Percentiles rank a stretch among this genome's conserved stretches.
phyloP scores from a whole-genome alignment of 768 basidiomycete genomes.

The Coprinopsis cinerea region DNA sequence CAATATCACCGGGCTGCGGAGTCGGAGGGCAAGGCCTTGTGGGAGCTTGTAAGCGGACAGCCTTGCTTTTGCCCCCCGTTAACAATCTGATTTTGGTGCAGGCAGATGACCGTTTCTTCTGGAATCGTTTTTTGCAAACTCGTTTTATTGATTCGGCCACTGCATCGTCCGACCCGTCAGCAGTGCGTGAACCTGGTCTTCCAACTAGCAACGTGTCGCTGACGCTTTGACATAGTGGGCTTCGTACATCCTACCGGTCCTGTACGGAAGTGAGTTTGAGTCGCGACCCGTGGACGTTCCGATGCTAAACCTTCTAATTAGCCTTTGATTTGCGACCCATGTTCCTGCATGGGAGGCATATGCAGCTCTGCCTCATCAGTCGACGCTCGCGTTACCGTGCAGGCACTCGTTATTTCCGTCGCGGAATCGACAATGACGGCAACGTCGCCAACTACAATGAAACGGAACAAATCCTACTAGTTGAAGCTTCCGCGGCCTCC shows the following conservation, averaged over 20 bases:
- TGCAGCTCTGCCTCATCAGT: slow-evolving; percentile 86
- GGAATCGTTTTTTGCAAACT: slow-evolving; percentile 79
- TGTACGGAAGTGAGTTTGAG: slow-evolving; percentile 82
- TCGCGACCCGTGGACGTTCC: slow-evolving; percentile 1
- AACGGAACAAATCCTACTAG: slow-evolving; percentile 88
- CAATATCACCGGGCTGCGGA: slow-evolving; percentile 60
- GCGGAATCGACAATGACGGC: slow-evolving; percentile 85
- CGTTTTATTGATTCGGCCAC: slow-evolving; percentile 51
- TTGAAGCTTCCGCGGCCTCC: slow-evolving; percentile 50
- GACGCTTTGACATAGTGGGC: slow-evolving; percentile 51
- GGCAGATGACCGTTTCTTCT: slow-evolving; percentile 97
- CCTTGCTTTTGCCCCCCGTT: slow-evolving; percentile 1
- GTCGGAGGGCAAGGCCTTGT: slow-evolving; percentile 53
- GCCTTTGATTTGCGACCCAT: slow-evolving; percentile 82
- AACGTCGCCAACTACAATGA: slow-evolving; percentile 98
- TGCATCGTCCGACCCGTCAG: slow-evolving; percentile 41
- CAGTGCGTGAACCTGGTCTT: slow-evolving; percentile 30
- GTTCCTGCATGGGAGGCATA: slow-evolving; percentile 67
- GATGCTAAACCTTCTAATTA: slow-evolving; percentile 24
- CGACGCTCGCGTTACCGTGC: slow-evolving; percentile 92
- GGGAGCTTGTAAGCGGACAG: slow-evolving; percentile 74
- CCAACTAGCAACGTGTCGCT: neutral
- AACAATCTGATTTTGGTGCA: slow-evolving; percentile 22
- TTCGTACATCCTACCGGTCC: slow-evolving; percentile 83
- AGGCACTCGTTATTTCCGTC: slow-evolving; percentile 94